A percentile compares a stretch with the other conserved stretches of the same genome.
phyloP scores from a whole-genome alignment of 306 rosid species.

The Vigna unguiculata region DNA sequence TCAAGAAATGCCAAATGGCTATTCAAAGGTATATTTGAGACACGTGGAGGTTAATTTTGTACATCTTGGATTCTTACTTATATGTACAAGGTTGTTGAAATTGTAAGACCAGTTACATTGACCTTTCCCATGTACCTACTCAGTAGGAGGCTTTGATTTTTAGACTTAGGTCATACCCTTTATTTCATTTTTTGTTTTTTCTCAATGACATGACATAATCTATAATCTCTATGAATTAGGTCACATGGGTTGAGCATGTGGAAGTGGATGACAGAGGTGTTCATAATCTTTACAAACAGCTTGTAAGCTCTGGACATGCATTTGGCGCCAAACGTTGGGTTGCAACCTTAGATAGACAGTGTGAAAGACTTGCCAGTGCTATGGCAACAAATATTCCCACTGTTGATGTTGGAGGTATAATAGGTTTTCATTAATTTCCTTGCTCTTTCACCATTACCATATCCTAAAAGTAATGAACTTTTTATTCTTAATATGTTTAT shows the following conservation, averaged over 20 bases:
- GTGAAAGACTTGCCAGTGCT: conserved; percentile 93
- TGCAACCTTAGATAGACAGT: conserved; percentile 87
- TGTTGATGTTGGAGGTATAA: conserved; percentile 80
- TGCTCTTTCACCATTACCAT: neutral
- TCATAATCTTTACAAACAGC: conserved; percentile 84
- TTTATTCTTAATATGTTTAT: neutral
- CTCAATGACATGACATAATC: neutral
- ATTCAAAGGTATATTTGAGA: conserved; percentile 68
- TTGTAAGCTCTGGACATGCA: conserved; percentile 84
- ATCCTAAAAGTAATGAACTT: neutral
- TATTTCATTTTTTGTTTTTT: neutral
- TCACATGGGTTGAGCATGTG: conserved; percentile 93
- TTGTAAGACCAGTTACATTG: neutral
- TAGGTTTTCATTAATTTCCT: neutral
- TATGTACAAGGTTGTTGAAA: neutral
- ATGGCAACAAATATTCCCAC: conserved; percentile 89
- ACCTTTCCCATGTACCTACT: neutral
- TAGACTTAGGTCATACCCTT: neutral
- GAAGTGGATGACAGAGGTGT: conserved; percentile 96
- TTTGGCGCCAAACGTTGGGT: conserved; percentile 99
- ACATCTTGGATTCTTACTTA: neutral
- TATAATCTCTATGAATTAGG: conserved; percentile 41
- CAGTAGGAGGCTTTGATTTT: neutral
- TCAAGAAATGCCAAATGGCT: conserved; percentile 98
- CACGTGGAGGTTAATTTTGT: neutral